Conservation (phyloP, 2,329 filamentous ascomycete species). For the Fonsecaea nubica region DNA sequence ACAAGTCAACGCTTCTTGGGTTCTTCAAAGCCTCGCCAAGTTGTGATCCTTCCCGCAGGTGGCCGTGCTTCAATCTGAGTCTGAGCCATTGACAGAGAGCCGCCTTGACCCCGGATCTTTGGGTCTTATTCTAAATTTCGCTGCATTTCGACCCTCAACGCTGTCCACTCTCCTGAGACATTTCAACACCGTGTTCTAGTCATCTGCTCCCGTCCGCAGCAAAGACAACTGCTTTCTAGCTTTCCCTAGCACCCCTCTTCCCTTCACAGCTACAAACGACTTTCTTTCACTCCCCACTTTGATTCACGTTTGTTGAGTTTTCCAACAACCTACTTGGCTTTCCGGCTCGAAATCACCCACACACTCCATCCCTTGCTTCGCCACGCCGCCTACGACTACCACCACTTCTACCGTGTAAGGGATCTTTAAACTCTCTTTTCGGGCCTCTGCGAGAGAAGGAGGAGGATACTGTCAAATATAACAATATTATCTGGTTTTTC, state of each 20-base stretch:
- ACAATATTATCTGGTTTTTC: neutral
- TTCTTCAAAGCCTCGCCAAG: constrained; percentile 1
- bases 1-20: constrained; percentile 27
- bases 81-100: constrained; percentile 9
- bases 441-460: neutral
- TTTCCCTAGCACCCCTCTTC: neutral
- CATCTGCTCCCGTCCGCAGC: constrained; percentile 7
- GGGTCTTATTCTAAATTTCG: constrained; percentile 25
- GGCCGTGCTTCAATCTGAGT: constrained; percentile 10
- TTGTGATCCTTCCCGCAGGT: constrained; percentile 5
- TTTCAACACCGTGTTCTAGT: constrained; percentile 18
- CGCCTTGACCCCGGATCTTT: constrained; percentile 4
- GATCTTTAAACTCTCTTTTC: neutral
- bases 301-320: constrained; percentile 9
- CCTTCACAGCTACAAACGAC: constrained; percentile 2
- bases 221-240: constrained; percentile 13
- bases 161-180: constrained; percentile 29
- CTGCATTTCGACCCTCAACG: constrained; percentile 18
- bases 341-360: constrained; percentile 9
- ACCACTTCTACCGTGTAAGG: neutral
- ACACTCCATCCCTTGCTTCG: constrained; percentile 32
- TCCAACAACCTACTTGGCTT: constrained; percentile 27
- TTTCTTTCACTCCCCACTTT: neutral
- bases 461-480: neutral
- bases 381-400: constrained; percentile 18